phyloP scores from a whole-genome alignment of 331 rosid genomes.

The Malus hybrid region DNA sequence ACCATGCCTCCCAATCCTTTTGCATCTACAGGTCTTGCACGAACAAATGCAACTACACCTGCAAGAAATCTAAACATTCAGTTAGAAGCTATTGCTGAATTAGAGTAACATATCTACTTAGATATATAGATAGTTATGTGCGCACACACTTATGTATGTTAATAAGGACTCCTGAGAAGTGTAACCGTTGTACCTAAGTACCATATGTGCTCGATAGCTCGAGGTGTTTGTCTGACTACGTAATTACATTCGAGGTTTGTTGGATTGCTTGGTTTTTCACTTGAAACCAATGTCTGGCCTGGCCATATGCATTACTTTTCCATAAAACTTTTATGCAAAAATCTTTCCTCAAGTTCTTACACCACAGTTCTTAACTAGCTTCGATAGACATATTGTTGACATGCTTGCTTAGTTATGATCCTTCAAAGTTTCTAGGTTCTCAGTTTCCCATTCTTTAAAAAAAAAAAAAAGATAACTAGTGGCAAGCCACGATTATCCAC shows the following conservation, averaged over 20 bases:
- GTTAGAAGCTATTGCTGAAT: not conserved
- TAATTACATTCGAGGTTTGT: too few species aligned
- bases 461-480: too few species aligned
- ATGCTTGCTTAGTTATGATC: not conserved
- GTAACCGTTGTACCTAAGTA: too few species aligned
- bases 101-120: not conserved
- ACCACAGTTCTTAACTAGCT: not conserved
- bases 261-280: too few species aligned
- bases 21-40: not conserved
- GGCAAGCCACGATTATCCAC: too few species aligned
- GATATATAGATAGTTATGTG: not conserved
- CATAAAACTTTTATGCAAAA: not conserved
- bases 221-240: too few species aligned
- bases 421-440: not conserved
- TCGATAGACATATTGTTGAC: not conserved
- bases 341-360: too few species aligned
- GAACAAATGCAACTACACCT: not conserved
- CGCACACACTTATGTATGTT: not conserved
- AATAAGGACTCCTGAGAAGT: not conserved
- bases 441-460: not conserved
- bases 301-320: not conserved
- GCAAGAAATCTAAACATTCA: not conserved
- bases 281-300: not conserved
- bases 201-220: too few species aligned
- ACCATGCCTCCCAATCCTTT: slow-evolving; percentile 2